These are phyloP conservation scores for Kingdonia uniflora DNA, from an alignment of 164 flowering plant species.

Conservation along the genomic window DNA sequence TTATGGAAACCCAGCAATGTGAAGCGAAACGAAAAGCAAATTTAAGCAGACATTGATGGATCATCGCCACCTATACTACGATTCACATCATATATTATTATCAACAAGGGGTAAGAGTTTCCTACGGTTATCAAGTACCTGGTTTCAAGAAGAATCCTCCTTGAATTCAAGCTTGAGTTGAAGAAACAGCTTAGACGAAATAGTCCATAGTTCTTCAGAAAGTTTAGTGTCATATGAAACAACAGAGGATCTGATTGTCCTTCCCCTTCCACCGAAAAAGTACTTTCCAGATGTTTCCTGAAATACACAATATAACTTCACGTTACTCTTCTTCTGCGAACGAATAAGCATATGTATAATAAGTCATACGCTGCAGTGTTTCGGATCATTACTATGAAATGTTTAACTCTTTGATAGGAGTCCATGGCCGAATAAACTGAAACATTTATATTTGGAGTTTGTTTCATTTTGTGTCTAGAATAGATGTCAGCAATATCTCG, in stretches of 20 bases:
- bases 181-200: slow-evolving; percentile 36
- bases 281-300: slow-evolving; percentile 75
- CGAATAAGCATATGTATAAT: background rate
- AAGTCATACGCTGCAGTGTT: background rate
- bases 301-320: background rate
- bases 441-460: too few relatives aligned
- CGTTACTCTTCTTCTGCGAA: background rate
- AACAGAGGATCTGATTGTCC: slow-evolving; percentile 47
- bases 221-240: slow-evolving; percentile 50
- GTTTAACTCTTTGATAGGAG: background rate
- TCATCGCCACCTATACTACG: too few relatives aligned
- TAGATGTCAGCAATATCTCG: too few relatives aligned
- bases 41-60: too few relatives aligned
- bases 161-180: slow-evolving; percentile 18
- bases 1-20: too few relatives aligned
- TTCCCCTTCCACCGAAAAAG: slow-evolving; percentile 80
- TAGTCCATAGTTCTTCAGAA: slow-evolving; percentile 50
- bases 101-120: too few relatives aligned
- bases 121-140: too few relatives aligned
- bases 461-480: too few relatives aligned
- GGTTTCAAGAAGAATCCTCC: slow-evolving; percentile 7
- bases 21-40: too few relatives aligned
- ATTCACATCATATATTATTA: too few relatives aligned
- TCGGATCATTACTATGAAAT: background rate
- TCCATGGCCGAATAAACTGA: too few relatives aligned